Evolutionary conservation across 192 early-diverging fungal genomes (phyloP).

Genomic region (Gamsiella multidivaricata): DNA sequence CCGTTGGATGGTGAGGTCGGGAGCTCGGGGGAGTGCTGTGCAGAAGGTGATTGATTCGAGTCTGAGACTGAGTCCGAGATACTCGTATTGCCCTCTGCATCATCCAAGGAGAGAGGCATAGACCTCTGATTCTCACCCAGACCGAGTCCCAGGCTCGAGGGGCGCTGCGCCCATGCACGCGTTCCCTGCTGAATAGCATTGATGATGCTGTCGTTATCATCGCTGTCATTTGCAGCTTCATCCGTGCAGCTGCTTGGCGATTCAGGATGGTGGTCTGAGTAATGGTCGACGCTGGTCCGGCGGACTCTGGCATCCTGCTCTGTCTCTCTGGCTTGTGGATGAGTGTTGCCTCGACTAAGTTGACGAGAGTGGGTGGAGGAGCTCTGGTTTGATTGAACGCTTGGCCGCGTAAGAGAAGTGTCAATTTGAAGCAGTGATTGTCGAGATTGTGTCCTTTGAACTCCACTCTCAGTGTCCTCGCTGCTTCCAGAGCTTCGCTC

Average conservation of each 20-base stretch:
- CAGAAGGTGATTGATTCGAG: constrained; percentile 10
- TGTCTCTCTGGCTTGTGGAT: not conserved
- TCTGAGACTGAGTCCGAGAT: constrained; percentile 21
- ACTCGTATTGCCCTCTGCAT: constrained; percentile 15
- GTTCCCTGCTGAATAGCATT: constrained; percentile 31
- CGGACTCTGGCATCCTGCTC: not conserved
- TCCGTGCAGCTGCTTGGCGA: not conserved
- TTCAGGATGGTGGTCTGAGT: not conserved
- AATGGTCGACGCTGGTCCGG: not conserved
- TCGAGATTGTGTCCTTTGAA: not conserved
- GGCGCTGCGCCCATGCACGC: constrained; percentile 30
- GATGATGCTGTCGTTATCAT: constrained; percentile 9
- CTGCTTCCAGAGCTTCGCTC: not conserved
- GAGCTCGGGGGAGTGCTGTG: constrained; percentile 4
- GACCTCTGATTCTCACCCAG: not conserved
- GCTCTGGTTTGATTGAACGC: constrained; percentile 14
- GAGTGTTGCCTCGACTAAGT: not conserved
- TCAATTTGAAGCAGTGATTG: constrained; percentile 42
- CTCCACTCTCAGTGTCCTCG: not conserved
- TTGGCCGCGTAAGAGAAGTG: constrained; percentile 20
- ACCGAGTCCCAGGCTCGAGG: constrained; percentile 16
- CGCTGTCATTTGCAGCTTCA: not conserved
- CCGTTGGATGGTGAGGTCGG: constrained; percentile 26
- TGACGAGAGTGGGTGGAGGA: constrained; percentile 6
- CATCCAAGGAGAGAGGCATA: not conserved